Evolutionary conservation across 1,139 yeast genomes (phyloP).

Genomic region (Blastobotrys aristatus): DNA sequence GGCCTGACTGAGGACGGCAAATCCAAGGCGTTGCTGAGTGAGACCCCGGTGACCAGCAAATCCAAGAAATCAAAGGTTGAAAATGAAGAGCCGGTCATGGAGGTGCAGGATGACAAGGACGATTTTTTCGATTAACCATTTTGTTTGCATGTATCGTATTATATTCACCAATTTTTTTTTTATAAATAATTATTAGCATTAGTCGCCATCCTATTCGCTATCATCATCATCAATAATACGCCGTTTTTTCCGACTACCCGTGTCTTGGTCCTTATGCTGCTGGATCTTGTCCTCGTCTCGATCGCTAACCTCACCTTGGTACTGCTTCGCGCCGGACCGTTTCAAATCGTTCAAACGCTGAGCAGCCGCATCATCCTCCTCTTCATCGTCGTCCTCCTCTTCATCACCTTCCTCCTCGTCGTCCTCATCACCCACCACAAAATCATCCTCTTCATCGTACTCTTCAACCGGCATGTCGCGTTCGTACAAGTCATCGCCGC

Average conservation of each 20-base stretch:
- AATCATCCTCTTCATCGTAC: slow-evolving; percentile 4
- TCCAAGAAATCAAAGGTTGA: not conserved
- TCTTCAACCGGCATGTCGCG: slow-evolving; percentile 36
- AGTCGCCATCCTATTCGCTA: not conserved
- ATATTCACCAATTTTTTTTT: not conserved
- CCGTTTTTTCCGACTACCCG: slow-evolving; percentile 29
- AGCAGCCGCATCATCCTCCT: slow-evolving; percentile 48
- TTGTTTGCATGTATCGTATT: not conserved
- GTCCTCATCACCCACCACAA: slow-evolving; percentile 28
- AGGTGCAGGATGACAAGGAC: slow-evolving; percentile 12
- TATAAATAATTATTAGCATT: not conserved
- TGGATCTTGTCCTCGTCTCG: slow-evolving; percentile 27
- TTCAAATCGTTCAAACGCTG: slow-evolving; percentile 60
- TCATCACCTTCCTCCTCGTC: slow-evolving; percentile 34
- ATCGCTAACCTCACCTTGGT: slow-evolving; percentile 31
- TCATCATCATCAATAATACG: slow-evolving; percentile 50
- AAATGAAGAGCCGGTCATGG: not conserved
- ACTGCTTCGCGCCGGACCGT: slow-evolving; percentile 44
- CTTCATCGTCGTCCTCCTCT: slow-evolving; percentile 45
- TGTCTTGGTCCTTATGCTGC: slow-evolving; percentile 21
- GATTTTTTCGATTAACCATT: slow-evolving; percentile 16
- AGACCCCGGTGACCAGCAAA: not conserved
- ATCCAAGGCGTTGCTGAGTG: slow-evolving; percentile 16
- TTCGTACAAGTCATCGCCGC: not conserved
- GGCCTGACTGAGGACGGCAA: slow-evolving; percentile 22